A percentile compares a stretch with the other conserved stretches of the same genome.
Evolutionary conservation across 192 early-diverging fungal species (phyloP).

Genomic region (Entomortierella parvispora): DNA sequence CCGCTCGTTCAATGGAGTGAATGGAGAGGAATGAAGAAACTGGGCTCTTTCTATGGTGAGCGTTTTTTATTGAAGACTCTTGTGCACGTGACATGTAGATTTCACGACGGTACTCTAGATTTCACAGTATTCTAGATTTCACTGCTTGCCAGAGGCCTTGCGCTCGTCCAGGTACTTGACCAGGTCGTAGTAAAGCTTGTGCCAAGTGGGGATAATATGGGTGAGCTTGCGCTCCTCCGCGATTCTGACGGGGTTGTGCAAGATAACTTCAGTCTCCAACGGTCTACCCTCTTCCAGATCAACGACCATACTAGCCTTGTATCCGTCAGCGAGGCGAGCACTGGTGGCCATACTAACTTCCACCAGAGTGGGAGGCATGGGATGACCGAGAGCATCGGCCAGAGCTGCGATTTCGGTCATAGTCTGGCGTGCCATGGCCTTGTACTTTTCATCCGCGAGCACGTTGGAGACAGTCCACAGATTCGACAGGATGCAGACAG

Average conservation of each 20-base stretch:
- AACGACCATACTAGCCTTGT: conserved; percentile 58
- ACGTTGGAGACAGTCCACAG: conserved; percentile 64
- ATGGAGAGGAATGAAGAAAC: neutral
- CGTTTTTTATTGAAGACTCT: neutral
- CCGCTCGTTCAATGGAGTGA: neutral
- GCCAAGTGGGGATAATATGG: conserved; percentile 49
- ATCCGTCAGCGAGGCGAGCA: conserved; percentile 38
- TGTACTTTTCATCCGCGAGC: conserved; percentile 58
- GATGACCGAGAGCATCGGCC: conserved; percentile 59
- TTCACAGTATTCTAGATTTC: neutral
- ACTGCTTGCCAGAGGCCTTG: neutral
- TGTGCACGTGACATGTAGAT: neutral
- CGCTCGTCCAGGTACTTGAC: conserved; percentile 27
- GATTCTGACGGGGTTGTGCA: conserved; percentile 41
- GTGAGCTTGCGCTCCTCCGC: conserved; percentile 44
- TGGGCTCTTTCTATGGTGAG: neutral
- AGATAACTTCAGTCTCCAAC: conserved; percentile 53
- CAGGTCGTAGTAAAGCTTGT: conserved; percentile 34
- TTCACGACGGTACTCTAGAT: no score
- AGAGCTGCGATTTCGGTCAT: conserved; percentile 67
- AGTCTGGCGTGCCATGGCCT: conserved; percentile 49
- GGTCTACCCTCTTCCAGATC: conserved; percentile 57
- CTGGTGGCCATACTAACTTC: conserved; percentile 53
- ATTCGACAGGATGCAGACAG: conserved; percentile 69
- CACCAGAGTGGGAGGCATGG: conserved; percentile 44